Percentiles rank a stretch among this genome's conserved stretches.
These are phyloP conservation scores for Furcasterigmium furcatum DNA, from an alignment of 2,329 filamentous ascomycete genomes.

Conservation along the genomic window DNA sequence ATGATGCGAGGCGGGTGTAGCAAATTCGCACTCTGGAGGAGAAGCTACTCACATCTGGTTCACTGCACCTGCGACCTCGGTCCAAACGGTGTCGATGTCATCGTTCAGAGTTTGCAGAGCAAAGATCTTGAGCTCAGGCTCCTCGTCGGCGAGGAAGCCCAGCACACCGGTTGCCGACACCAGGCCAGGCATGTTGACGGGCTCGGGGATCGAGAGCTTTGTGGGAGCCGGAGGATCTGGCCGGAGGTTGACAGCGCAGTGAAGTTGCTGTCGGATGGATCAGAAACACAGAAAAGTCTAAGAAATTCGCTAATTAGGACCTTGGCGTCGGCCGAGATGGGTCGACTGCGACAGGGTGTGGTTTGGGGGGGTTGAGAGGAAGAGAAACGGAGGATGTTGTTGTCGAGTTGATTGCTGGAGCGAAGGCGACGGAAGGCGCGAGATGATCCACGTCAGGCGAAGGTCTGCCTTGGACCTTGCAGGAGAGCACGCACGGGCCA, in stretches of 20 bases:
- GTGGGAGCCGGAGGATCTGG: constrained; percentile 8
- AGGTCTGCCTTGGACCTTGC: constrained; percentile 30
- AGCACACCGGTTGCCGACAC: constrained; percentile 93
- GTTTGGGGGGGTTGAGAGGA: not conserved
- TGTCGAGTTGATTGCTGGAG: constrained; percentile 1
- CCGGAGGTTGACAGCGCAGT: constrained; percentile 2
- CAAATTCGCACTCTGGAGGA: too few species aligned
- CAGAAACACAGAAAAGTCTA: not conserved
- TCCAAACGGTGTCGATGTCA: constrained; percentile 96
- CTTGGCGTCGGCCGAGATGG: not conserved
- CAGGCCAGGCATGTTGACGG: constrained; percentile 75
- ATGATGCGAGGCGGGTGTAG: not conserved
- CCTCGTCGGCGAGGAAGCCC: constrained; percentile 92
- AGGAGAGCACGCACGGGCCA: constrained; percentile 2
- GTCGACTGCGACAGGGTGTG: not conserved
- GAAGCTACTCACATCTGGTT: constrained; percentile 73
- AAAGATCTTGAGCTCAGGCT: constrained; percentile 90
- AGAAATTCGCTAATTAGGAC: not conserved
- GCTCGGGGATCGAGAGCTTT: constrained; percentile 10
- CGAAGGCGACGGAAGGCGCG: not conserved
- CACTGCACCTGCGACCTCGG: constrained; percentile 88
- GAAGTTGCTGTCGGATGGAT: constrained; percentile 1
- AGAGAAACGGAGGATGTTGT: constrained; percentile 1
- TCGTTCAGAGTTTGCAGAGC: constrained; percentile 93
- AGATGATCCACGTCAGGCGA: constrained; percentile 37